These are phyloP conservation scores for Saitozyma podzolica DNA, from an alignment of 768 basidiomycete genomes.

Conservation along the genomic window DNA sequence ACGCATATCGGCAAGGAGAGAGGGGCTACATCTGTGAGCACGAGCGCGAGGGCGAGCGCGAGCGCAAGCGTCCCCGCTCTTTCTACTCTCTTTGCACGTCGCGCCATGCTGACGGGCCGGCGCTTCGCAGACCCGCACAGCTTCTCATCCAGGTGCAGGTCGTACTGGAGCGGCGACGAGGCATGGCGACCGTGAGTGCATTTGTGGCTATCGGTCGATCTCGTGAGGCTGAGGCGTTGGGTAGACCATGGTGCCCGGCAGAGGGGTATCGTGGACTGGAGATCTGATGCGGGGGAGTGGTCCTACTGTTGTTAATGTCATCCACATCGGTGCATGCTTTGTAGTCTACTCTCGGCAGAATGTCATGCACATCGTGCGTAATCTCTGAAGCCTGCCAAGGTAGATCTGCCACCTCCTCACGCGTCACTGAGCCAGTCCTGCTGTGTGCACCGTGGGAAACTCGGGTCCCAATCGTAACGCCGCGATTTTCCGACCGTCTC, in stretches of 20 bases:
- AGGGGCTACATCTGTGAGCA: slow-evolving; percentile 43
- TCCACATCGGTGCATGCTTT: not conserved
- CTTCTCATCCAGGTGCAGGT: slow-evolving; percentile 39
- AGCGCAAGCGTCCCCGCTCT: not conserved
- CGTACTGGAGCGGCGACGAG: slow-evolving; percentile 41
- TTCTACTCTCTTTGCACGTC: not conserved
- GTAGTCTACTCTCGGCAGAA: not conserved
- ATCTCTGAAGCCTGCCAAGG: not conserved
- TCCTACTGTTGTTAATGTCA: no score
- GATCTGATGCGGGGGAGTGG: no score
- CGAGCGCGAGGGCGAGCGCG: not conserved
- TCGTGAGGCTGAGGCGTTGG: not conserved
- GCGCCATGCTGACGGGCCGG: not conserved
- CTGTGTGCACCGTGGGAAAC: no score
- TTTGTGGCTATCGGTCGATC: not conserved
- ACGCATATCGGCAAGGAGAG: slow-evolving; percentile 27
- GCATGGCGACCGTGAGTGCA: slow-evolving; percentile 40
- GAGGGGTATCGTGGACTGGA: no score
- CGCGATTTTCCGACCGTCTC: no score
- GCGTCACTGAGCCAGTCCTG: not conserved
- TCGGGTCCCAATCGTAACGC: no score
- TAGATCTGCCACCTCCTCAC: not conserved
- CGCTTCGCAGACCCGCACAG: slow-evolving; percentile 31
- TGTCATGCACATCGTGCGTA: slow-evolving; percentile 1
- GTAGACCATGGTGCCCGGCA: no score